Percentiles rank a stretch among this genome's conserved stretches.
Evolutionary conservation across 805 yeast species (phyloP).

Genomic region (Candida ponderosae): DNA sequence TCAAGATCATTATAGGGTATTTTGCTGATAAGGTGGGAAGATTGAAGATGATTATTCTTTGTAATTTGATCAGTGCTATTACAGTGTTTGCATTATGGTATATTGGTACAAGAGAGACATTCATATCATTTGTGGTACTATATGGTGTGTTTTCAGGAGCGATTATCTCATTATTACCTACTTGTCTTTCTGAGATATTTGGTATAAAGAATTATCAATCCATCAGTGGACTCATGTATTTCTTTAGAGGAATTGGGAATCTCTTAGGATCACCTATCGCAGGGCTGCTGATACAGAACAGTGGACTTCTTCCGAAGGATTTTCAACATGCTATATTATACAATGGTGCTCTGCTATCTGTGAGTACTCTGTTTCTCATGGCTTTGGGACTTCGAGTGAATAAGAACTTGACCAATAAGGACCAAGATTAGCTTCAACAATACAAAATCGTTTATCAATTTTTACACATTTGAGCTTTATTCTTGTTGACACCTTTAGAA

Average conservation of each 20-base stretch:
- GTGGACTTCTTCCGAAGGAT: constrained; percentile 11
- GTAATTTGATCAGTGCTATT: constrained; percentile 25
- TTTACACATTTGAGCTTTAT: too few relatives aligned
- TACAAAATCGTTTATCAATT: too few relatives aligned
- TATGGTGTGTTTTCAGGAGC: constrained; percentile 30
- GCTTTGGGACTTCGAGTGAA: not conserved
- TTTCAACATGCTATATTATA: constrained; percentile 22
- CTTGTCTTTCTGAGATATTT: constrained; percentile 25
- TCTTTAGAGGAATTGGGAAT: constrained; percentile 26
- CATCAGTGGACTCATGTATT: constrained; percentile 26
- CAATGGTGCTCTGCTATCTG: constrained; percentile 15
- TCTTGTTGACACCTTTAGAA: too few relatives aligned
- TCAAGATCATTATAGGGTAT: constrained; percentile 26
- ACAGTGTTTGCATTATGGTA: constrained; percentile 32
- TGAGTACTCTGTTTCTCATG: constrained; percentile 1
- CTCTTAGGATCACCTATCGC: constrained; percentile 29
- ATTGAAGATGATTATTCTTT: constrained; percentile 31
- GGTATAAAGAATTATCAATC: constrained; percentile 26
- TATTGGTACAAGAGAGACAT: constrained; percentile 17
- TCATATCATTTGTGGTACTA: constrained; percentile 23
- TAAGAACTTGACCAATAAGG: not conserved
- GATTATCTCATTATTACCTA: constrained; percentile 24
- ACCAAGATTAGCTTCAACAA: not conserved
- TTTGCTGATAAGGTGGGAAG: constrained; percentile 33
- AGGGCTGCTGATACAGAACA: constrained; percentile 19